Percentiles rank a stretch among this genome's conserved stretches.
phyloP scores from a whole-genome alignment of 108 stramenopile species.

The Discostella stelligeroides region DNA sequence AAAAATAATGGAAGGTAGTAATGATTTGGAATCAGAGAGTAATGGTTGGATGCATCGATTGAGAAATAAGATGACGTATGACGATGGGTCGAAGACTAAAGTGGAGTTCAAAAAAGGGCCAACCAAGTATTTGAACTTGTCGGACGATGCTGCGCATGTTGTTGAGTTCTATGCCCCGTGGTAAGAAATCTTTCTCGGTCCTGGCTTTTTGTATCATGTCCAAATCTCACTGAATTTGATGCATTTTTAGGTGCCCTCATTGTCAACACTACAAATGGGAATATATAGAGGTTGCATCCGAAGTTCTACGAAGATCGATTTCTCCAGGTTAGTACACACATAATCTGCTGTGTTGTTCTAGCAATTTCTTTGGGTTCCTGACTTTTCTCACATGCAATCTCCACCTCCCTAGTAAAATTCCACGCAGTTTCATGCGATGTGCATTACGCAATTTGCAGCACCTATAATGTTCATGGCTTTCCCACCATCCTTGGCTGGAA shows the following conservation, averaged over 20 bases:
- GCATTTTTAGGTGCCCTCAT: conserved; percentile 11
- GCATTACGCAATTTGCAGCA: conserved; percentile 30
- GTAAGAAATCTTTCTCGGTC: conserved; percentile 7
- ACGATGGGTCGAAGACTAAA: conserved; percentile 11
- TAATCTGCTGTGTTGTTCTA: background rate
- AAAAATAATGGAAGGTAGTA: conserved; percentile 3
- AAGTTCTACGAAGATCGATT: conserved; percentile 34
- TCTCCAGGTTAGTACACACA: conserved; percentile 8
- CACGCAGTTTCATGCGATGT: conserved; percentile 48
- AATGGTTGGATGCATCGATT: conserved; percentile 7
- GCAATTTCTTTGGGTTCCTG: background rate
- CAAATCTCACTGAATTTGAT: background rate
- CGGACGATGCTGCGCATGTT: conserved; percentile 19
- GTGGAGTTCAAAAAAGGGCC: conserved; percentile 17
- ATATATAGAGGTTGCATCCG: conserved; percentile 42
- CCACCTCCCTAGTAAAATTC: conserved; percentile 23
- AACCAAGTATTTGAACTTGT: conserved; percentile 17
- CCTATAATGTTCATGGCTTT: conserved; percentile 41
- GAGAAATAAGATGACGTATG: background rate
- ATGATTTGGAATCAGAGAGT: too few relatives aligned
- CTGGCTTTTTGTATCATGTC: background rate
- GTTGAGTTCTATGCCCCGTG: conserved; percentile 49
- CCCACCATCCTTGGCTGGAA: conserved; percentile 36
- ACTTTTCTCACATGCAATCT: background rate
- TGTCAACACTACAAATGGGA: conserved; percentile 41